These are phyloP conservation scores for Corymbia citriodora DNA, from an alignment of 441 rosid genomes.

Conservation along the genomic window DNA sequence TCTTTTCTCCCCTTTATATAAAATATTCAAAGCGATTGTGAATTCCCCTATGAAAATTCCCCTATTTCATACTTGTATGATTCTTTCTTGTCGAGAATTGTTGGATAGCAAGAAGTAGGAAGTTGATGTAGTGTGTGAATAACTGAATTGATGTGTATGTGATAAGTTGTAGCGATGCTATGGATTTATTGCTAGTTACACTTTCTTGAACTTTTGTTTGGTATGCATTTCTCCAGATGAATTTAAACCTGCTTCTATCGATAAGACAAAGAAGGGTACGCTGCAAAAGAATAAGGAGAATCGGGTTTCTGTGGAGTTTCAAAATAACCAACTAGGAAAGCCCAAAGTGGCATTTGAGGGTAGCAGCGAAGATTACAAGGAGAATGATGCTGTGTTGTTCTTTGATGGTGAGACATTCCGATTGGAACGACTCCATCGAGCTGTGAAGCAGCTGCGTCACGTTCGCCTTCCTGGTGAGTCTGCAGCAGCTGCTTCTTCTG, in stretches of 20 bases:
- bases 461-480: conserved; percentile 66
- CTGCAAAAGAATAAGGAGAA: conserved; percentile 68
- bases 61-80: neutral
- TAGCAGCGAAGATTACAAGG: conserved; percentile 77
- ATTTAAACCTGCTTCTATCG: conserved; percentile 88
- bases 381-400: conserved; percentile 72
- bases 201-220: neutral
- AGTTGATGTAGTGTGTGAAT: neutral
- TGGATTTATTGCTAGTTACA: neutral
- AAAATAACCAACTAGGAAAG: conserved; percentile 72
- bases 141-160: neutral
- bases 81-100: neutral
- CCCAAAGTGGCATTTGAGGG: conserved; percentile 78
- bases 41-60: neutral
- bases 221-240: conserved; percentile 42
- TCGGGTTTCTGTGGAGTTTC: conserved; percentile 78
- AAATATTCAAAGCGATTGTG: neutral
- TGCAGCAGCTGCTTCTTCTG: conserved; percentile 19
- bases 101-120: neutral
- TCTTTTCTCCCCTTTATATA: neutral
- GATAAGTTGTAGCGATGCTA: neutral
- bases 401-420: conserved; percentile 69
- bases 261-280: conserved; percentile 58
- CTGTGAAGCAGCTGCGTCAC: conserved; percentile 70
- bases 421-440: conserved; percentile 68